Evolutionary conservation across 768 basidiomycete species (phyloP).

Genomic region (Naganishia onofrii): DNA sequence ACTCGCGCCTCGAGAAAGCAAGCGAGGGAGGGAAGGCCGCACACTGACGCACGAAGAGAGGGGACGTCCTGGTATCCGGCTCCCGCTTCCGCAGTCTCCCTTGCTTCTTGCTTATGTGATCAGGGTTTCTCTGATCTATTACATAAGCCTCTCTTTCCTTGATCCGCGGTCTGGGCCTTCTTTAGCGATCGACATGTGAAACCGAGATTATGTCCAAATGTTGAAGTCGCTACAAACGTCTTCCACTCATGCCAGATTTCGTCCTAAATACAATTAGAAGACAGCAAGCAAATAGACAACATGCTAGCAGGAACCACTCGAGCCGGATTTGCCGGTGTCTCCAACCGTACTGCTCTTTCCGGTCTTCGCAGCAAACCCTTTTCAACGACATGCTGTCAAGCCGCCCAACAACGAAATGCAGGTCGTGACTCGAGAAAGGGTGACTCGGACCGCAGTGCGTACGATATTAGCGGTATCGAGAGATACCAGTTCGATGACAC

Average conservation of each 20-base stretch:
- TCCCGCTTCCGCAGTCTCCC: neutral
- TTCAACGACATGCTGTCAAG: constrained; percentile 7
- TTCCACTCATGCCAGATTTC: neutral
- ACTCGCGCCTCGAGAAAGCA: neutral
- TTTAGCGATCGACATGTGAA: constrained; percentile 13
- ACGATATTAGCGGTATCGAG: constrained; percentile 36
- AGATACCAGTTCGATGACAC: constrained; percentile 61
- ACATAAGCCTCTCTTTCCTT: neutral
- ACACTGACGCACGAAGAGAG: constrained; percentile 4
- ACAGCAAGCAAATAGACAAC: neutral
- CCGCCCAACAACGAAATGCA: constrained; percentile 20
- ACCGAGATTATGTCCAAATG: constrained; percentile 20
- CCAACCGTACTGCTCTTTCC: neutral
- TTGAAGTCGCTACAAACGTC: neutral
- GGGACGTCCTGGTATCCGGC: neutral
- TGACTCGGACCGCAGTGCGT: constrained; percentile 29
- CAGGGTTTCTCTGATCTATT: no score
- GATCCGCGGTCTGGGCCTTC: neutral
- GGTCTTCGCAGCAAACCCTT: neutral
- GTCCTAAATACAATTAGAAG: neutral
- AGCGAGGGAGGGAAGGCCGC: no score
- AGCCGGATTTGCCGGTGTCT: neutral
- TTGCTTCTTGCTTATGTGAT: neutral
- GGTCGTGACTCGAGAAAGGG: constrained; percentile 17
- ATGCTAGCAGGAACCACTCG: constrained; percentile 5